A percentile compares a stretch with the other conserved stretches of the same genome.
Conservation (phyloP, 129 eudicot species). For the Gnaphalium uliginosum region DNA sequence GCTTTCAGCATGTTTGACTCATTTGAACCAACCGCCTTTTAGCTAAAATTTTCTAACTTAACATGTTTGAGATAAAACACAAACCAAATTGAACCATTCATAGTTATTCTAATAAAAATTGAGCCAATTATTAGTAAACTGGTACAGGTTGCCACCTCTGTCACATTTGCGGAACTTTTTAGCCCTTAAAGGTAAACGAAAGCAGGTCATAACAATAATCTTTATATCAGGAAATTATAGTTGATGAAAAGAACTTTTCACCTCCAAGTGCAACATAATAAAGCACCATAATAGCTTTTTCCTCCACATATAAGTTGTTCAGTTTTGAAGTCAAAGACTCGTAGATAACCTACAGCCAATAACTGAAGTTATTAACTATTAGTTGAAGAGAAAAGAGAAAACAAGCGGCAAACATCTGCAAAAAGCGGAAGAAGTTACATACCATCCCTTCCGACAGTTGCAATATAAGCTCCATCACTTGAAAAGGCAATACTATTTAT, state of each 20-base stretch:
- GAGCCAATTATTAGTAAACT: neutral
- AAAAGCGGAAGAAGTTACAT: conserved; percentile 24
- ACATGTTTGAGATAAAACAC: neutral
- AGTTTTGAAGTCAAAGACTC: conserved; percentile 82
- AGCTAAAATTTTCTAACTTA: neutral
- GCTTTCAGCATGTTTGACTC: neutral
- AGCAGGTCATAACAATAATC: neutral
- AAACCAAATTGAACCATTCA: neutral
- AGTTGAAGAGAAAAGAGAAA: neutral
- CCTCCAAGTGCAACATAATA: conserved; percentile 98
- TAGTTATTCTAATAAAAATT: too few relatives aligned
- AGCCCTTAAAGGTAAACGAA: conserved; percentile 14
- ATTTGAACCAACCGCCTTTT: neutral
- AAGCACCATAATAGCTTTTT: conserved; percentile 97
- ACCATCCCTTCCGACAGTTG: conserved; percentile 99
- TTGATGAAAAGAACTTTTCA: conserved; percentile 27
- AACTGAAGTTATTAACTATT: conserved; percentile 17
- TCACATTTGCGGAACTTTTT: neutral
- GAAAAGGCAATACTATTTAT: conserved; percentile 9
- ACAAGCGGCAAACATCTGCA: conserved; percentile 1
- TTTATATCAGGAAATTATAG: neutral
- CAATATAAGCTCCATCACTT: conserved; percentile 36
- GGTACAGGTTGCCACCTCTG: neutral
- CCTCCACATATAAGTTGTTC: conserved; percentile 92
- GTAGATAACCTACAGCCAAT: conserved; percentile 63